Base-by-base conservation (phyloP, 1,284 basidiomycete species). In the Tranzscheliella williamsii region DNA sequence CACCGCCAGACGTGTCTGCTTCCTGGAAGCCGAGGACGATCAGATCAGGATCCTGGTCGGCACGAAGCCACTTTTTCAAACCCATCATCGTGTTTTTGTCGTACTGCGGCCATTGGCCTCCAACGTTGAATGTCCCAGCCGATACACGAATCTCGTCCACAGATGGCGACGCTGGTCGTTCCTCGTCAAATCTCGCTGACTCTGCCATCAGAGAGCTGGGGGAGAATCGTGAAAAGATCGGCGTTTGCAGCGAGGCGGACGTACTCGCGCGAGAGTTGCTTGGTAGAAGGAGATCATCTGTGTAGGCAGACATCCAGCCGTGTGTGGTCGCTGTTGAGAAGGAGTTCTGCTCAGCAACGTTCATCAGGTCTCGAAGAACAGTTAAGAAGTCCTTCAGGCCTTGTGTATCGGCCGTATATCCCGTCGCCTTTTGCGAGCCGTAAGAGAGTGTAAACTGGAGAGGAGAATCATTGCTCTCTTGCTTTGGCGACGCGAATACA, bases 11-110 rank as follows among this genome's bases (percentile, higher is more conserved):
- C 13, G 46, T 58, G 42, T 70, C 67, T 15, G 66, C 34, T 38
- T 70, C 67, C 30, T 70, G 67, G 12, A 70, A 61, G 6, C 64
- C 58, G 3, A 61, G 7, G 17, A 64, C 55, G 41, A 70, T 32
- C 7, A 69, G 38, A 40, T 69, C 67, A 1, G 63, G 60, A 8
- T 69, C 58, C 17, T 67, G 38, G 12, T 67, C 51, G 1, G 60
- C 42, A 4, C 40, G 49, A 9, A 69, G 16, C 63, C 63, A 69
- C 4, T 46, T 42, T 17, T 54, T 60, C 11, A 69, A 46, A 7
- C 54, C 67, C 15, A 46, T 37, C 31, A 54, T 27, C 3, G 33
- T 31, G n/a, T 44, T 34, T 0, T 42, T 37, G 21, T 62, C 54
- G 15, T 42, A 36, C 2, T 39, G 36, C 1, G 60, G 60, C 3